Evolutionary conservation across 768 basidiomycete genomes (phyloP).

Genomic region (Termitomyces sp.): DNA sequence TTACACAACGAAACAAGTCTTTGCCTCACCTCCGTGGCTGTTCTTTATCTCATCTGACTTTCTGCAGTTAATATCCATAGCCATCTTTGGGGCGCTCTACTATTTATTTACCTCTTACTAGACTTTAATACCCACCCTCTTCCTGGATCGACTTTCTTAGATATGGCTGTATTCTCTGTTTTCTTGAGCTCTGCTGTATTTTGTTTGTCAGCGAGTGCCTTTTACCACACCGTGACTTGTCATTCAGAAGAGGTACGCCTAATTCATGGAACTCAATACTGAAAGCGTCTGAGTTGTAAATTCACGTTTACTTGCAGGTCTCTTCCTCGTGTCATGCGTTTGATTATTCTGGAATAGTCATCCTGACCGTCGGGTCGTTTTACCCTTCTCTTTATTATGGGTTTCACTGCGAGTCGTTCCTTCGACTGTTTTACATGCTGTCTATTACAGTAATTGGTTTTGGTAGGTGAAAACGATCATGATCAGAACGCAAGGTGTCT

Average conservation of each 20-base stretch:
- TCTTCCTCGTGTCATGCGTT: conserved; percentile 54
- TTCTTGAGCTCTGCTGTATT: conserved; percentile 71
- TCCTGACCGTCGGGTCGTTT: conserved; percentile 74
- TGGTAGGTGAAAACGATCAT: conserved; percentile 40
- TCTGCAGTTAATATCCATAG: conserved; percentile 77
- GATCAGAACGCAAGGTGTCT: conserved; percentile 8
- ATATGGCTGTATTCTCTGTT: conserved; percentile 50
- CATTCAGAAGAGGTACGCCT: conserved; percentile 63
- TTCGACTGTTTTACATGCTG: conserved; percentile 50
- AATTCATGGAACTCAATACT: conserved; percentile 4
- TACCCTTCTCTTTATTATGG: conserved; percentile 74
- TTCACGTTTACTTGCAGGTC: conserved; percentile 35
- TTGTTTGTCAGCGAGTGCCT: conserved; percentile 66
- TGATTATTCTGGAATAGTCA: conserved; percentile 80
- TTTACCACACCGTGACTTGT: conserved; percentile 67
- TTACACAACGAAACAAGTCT: conserved; percentile 75
- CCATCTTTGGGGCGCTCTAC: conserved; percentile 64
- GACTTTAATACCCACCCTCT: conserved; percentile 52
- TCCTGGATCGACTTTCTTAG: conserved; percentile 52
- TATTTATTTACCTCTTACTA: conserved; percentile 52
- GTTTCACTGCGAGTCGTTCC: conserved; percentile 59
- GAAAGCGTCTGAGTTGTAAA: not conserved
- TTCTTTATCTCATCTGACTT: conserved; percentile 8
- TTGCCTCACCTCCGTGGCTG: not conserved
- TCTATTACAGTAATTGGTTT: conserved; percentile 46